phyloP scores from a whole-genome alignment of 169 alveolate genomes.

The Blepharisma undulans region DNA sequence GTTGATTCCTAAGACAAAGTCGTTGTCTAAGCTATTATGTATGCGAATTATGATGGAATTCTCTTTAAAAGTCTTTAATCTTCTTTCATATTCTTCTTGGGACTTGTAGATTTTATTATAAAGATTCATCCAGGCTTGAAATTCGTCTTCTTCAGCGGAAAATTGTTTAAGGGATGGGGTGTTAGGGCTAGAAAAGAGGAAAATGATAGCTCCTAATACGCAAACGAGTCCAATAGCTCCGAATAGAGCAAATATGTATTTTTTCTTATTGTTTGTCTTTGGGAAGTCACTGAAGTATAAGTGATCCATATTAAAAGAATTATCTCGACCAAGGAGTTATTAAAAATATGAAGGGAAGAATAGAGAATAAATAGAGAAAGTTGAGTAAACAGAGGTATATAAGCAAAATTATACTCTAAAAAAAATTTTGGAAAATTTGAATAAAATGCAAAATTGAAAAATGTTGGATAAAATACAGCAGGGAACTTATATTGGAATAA shows the following conservation, averaged over 20 bases:
- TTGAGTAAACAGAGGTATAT: background rate
- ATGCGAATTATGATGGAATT: background rate
- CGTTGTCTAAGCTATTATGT: background rate
- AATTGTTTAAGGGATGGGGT: background rate
- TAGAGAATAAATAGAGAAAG: background rate
- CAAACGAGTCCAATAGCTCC: background rate
- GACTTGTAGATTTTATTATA: slow-evolving; percentile 1
- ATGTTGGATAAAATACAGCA: too few relatives aligned
- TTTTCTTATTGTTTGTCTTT: background rate
- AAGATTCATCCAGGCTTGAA: background rate
- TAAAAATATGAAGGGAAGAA: background rate
- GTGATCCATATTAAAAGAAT: background rate
- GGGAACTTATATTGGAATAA: background rate
- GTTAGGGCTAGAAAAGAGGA: background rate
- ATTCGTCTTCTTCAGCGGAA: slow-evolving; percentile 26
- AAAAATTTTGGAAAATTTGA: too few relatives aligned
- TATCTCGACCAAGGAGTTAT: background rate
- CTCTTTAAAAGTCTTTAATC: slow-evolving; percentile 2
- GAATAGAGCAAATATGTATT: background rate
- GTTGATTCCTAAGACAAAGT: background rate
- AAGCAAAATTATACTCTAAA: background rate
- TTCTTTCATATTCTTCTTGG: background rate
- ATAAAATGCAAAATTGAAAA: too few relatives aligned
- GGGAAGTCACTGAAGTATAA: background rate
- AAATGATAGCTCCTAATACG: background rate